These are phyloP conservation scores for Monilinia fructigena DNA, from an alignment of 2,329 filamentous ascomycete genomes.

Conservation along the genomic window DNA sequence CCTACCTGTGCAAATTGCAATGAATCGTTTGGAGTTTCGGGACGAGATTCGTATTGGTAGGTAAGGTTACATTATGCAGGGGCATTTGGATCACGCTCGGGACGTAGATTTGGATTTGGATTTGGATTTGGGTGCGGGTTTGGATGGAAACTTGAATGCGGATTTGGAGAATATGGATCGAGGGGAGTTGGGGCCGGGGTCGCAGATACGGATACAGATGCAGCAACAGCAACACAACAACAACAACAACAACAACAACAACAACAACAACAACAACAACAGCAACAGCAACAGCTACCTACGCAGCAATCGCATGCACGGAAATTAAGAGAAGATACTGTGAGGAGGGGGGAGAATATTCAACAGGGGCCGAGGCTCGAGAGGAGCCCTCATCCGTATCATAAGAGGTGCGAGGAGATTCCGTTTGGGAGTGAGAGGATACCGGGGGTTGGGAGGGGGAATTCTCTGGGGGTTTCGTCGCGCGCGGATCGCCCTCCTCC, in stretches of 20 bases:
- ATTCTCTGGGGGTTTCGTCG: neutral
- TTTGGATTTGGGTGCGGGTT: neutral
- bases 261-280: neutral
- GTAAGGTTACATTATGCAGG: too few relatives aligned
- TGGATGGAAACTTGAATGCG: too few relatives aligned
- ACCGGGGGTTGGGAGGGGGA: neutral
- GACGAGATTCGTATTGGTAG: too few relatives aligned
- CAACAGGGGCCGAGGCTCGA: constrained; percentile 26
- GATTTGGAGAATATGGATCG: neutral
- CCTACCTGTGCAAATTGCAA: too few relatives aligned
- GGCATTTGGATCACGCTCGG: too few relatives aligned
- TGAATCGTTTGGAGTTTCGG: too few relatives aligned
- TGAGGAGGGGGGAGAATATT: constrained; percentile 22
- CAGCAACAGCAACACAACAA: neutral
- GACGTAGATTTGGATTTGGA: neutral
- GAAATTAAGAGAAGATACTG: constrained; percentile 22
- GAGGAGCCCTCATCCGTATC: constrained; percentile 68
- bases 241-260: neutral
- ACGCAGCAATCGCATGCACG: constrained; percentile 24
- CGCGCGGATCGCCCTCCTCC: neutral
- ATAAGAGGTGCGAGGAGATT: constrained; percentile 57
- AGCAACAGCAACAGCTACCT: neutral
- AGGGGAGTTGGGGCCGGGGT: neutral
- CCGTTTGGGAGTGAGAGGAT: constrained; percentile 43
- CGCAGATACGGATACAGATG: neutral